Evolutionary conservation across 306 rosid genomes (phyloP), one percentile per base, ranked within the genome.

Genomic region (Canavalia gladiata): DNA sequence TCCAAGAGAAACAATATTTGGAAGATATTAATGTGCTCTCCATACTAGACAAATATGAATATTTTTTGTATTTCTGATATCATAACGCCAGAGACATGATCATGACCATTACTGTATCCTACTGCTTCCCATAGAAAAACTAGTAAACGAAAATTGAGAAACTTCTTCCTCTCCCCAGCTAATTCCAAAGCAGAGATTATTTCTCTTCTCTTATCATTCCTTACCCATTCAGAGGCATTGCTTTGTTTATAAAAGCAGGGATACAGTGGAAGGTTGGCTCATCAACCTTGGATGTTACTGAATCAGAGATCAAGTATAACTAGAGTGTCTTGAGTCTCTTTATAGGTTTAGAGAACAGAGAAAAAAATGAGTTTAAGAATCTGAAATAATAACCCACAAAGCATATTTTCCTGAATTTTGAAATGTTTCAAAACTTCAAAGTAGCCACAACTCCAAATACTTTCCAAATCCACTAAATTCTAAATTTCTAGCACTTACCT

Each of bases 241-340:
- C 18, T 64, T 35, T 41, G 59, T 66, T 62, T 10, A 9, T 7
- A 28, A 65, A 64, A 65, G 55, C 7, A 65, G n/a, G 43, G 41
- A 64, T 5, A 77, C 28, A 13, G 35, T 5, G 9, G 30, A 42
- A 2, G 46, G 42, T 12, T 41, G 29, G 7, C 33, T 49, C 30
- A 37, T 55, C 58, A 67, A 67, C 67, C 57, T 39, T 78, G 55
- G 28, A 74, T 55, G 33, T 68, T 30, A 51, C 43, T 63, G 72
- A 47, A 76, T 42, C 54, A 46, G 30, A 49, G 29, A 59, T 18
- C 55, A 39, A 33, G 50, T 62, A 54, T 54, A n/a, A n/a, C 29
- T 54, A 54, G 30, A 54, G 58, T 13, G 58, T n/a, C 30, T 54
- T 9, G 4, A 13, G 7, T 54, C 58, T 54, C 58, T 54, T 46